A percentile compares a stretch with the other conserved stretches of the same genome.
Conservation (phyloP, 257 asterid genomes). For the Salvia miltiorrhiza region DNA sequence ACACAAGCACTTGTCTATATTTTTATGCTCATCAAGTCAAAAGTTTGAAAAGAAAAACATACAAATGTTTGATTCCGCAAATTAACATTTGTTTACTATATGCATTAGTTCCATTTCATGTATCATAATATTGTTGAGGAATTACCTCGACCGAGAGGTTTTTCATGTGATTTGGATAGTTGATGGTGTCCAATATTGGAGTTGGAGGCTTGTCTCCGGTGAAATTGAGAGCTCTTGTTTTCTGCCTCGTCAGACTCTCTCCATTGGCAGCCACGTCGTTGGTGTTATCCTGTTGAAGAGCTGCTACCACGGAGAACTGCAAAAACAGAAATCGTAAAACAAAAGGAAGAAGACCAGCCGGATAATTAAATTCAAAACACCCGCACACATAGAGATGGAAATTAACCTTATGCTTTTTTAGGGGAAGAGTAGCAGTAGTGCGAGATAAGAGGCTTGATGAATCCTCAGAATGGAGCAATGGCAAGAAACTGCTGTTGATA, state of each 20-base stretch:
- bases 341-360: no score
- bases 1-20: background rate
- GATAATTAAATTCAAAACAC: no score
- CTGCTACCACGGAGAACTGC: conserved; percentile 30
- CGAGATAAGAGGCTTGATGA: conserved; percentile 20
- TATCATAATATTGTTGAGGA: no score
- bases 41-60: background rate
- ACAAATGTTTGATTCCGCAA: background rate
- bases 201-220: conserved; percentile 54
- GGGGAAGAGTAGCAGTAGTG: conserved; percentile 15
- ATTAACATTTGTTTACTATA: no score
- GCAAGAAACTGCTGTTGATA: conserved; percentile 27
- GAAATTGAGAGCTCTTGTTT: conserved; percentile 34
- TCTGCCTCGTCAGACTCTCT: conserved; percentile 9
- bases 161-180: conserved; percentile 66
- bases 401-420: conserved; percentile 34
- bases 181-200: conserved; percentile 61
- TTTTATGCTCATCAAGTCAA: background rate
- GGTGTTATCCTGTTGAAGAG: conserved; percentile 25
- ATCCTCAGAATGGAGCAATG: conserved; percentile 26
- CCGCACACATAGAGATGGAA: background rate
- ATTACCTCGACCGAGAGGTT: conserved; percentile 56
- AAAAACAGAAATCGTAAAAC: background rate
- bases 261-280: conserved; percentile 14
- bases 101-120: no score